phyloP scores from a whole-genome alignment of 257 asterid genomes.

The Pogostemon cablin region DNA sequence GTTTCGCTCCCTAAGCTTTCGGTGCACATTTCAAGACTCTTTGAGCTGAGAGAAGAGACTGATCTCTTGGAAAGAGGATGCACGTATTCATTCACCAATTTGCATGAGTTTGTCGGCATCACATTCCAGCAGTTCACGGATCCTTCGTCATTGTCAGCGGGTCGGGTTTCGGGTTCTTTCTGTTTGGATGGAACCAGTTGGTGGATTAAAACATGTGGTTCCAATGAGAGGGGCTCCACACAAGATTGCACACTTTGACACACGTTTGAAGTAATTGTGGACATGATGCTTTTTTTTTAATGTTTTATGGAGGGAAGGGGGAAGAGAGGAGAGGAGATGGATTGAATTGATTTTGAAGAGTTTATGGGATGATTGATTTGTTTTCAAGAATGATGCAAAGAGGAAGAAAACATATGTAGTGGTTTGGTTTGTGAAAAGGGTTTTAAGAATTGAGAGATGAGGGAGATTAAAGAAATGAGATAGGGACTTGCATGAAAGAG shows the following conservation, averaged over 20 bases:
- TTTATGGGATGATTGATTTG: background rate
- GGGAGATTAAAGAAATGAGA: constrained; percentile 8
- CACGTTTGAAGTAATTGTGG: constrained; percentile 33
- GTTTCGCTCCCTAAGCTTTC: constrained; percentile 82
- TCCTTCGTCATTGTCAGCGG: constrained; percentile 17
- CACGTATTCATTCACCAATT: constrained; percentile 39
- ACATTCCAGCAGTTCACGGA: constrained; percentile 38
- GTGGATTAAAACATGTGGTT: constrained; percentile 41
- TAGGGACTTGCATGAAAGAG: constrained; percentile 50
- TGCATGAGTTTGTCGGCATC: constrained; percentile 29
- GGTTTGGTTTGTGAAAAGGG: constrained; percentile 22
- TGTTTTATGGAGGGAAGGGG: constrained; percentile 32
- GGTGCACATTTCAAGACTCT: constrained; percentile 84
- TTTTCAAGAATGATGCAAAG: constrained; percentile 7
- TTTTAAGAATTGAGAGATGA: constrained; percentile 6
- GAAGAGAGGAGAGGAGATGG: constrained; percentile 26
- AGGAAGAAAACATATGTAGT: background rate
- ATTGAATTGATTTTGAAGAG: background rate
- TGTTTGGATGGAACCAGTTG: constrained; percentile 46
- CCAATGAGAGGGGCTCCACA: constrained; percentile 40
- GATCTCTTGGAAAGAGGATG: constrained; percentile 57
- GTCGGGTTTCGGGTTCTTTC: constrained; percentile 23
- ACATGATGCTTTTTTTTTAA: constrained; percentile 37
- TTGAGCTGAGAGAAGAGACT: constrained; percentile 43
- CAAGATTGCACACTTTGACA: constrained; percentile 48